Base-by-base conservation (phyloP, 176 grass and related monocot species). In the Microstegium vimineum region DNA sequence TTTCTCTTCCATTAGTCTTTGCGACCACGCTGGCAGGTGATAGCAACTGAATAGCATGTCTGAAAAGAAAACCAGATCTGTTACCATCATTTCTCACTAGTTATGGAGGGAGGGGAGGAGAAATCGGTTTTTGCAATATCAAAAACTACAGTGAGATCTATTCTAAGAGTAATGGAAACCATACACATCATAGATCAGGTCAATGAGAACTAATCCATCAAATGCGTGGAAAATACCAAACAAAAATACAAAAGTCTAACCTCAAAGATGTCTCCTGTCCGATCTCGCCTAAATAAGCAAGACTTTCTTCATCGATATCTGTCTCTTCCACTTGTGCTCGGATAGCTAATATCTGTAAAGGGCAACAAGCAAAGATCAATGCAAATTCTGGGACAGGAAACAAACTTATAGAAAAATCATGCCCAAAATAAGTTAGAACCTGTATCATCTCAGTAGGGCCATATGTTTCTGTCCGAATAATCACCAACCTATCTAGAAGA, bases 371-470 rank as follows among this genome's bases (percentile, higher is more conserved):
- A 70, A 60, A 86, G 31, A n/a, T 85, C 54, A 66, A 12, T 13
- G 5, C n/a, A 86, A 79, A 78, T 67, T 83, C 12, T 76, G 45
- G 45, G 30, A 79, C 23, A 51, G 25, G 15, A 42, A 78, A 26
- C n/a, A 90, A 40, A 38, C 20, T 36, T 70, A 60, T 10, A 73
- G 51, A 86, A 78, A 66, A 78, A 66, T 38, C 64, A 82, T 45
- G 66, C n/a, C 66, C 4, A 35, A 76, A 68, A 76, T 71, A 71
- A 6, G 41, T 54, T 66, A 42, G 37, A 86, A 99, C 96, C 91
- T 99, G 91, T 75, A 99, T 99, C 96, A 94, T 94, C 92, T 99
- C 87, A 2, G 93, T 99, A 40, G 93, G 93, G 16, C 93, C 89
- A 87, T 95, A 95, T 43, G 91, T 99, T 88, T 99, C 91, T 74